Evolutionary conservation across 1,284 basidiomycete genomes (phyloP).

Genomic region (Pascua guehoae): DNA sequence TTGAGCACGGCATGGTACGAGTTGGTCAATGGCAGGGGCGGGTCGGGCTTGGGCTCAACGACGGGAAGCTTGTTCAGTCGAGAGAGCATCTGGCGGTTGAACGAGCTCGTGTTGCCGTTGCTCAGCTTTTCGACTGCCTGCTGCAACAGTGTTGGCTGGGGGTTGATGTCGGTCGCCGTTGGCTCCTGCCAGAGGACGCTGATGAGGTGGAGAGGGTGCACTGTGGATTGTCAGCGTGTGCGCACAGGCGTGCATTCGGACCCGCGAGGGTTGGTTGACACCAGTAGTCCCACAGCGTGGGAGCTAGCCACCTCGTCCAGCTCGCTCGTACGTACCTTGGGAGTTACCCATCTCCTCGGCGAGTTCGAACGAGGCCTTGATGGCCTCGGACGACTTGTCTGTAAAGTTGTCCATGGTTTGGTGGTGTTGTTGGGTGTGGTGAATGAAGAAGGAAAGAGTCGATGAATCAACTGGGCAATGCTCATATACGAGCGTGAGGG

Average conservation of each 20-base stretch:
- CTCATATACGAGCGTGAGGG: no score
- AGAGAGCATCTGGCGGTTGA: slow-evolving; percentile 42
- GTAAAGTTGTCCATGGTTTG: slow-evolving; percentile 49
- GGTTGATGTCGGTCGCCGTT: slow-evolving; percentile 15
- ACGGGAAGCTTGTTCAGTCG: slow-evolving; percentile 61
- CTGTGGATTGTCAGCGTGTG: slow-evolving; percentile 24
- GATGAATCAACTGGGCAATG: no score
- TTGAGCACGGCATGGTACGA: slow-evolving; percentile 66
- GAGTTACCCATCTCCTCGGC: slow-evolving; percentile 47
- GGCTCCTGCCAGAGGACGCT: slow-evolving; percentile 45
- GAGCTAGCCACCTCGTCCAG: not conserved
- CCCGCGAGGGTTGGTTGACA: no score
- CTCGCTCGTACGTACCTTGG: slow-evolving; percentile 31
- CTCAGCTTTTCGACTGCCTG: slow-evolving; percentile 44
- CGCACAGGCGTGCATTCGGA: not conserved
- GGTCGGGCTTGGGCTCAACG: slow-evolving; percentile 79
- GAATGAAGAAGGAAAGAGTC: not conserved
- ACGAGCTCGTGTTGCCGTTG: slow-evolving; percentile 36
- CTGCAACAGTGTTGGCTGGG: slow-evolving; percentile 43
- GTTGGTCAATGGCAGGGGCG: slow-evolving; percentile 61
- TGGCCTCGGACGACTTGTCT: slow-evolving; percentile 51
- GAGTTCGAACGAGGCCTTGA: slow-evolving; percentile 55
- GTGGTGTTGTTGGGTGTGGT: not conserved
- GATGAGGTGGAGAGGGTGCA: slow-evolving; percentile 49
- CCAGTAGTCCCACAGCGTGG: not conserved